A percentile compares a stretch with the other conserved stretches of the same genome.
These are phyloP conservation scores for Hygrocybe coccinea DNA, from an alignment of 768 basidiomycete genomes.

Conservation along the genomic window DNA sequence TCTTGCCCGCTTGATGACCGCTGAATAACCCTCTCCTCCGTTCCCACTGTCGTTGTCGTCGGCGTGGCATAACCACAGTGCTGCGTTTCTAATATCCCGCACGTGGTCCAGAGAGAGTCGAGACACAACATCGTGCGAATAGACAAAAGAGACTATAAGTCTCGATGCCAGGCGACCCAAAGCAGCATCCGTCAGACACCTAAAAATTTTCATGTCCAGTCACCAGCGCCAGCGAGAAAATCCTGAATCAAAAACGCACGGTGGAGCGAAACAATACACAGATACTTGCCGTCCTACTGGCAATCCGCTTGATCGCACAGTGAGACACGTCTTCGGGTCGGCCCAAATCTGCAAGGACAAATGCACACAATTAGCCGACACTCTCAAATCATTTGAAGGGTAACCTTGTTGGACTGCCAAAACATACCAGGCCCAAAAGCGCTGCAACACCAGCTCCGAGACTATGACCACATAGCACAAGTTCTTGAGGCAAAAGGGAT, in stretches of 20 bases:
- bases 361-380: constrained; percentile 2
- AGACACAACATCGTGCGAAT: constrained; percentile 78
- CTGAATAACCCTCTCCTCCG: constrained; percentile 51
- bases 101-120: constrained; percentile 74
- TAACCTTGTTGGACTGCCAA: not conserved
- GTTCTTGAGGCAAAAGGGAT: constrained; percentile 35
- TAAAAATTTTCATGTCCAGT: constrained; percentile 18
- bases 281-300: constrained; percentile 62
- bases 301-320: constrained; percentile 61
- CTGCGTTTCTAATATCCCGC: constrained; percentile 68
- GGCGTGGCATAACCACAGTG: constrained; percentile 76
- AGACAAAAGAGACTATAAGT: constrained; percentile 72
- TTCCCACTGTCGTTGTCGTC: constrained; percentile 41
- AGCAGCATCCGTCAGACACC: constrained; percentile 57
- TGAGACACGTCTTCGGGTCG: constrained; percentile 72
- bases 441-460: constrained; percentile 79
- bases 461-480: constrained; percentile 79
- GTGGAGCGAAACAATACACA: constrained; percentile 77
- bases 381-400: not conserved
- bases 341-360: constrained; percentile 67
- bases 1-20: constrained; percentile 46
- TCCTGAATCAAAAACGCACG: constrained; percentile 42
- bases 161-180: constrained; percentile 56
- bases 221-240: not conserved
- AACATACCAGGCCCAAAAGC: constrained; percentile 63